Evolutionary conservation across 176 grass and related monocot species (phyloP).

Genomic region (Melocanna baccifera): DNA sequence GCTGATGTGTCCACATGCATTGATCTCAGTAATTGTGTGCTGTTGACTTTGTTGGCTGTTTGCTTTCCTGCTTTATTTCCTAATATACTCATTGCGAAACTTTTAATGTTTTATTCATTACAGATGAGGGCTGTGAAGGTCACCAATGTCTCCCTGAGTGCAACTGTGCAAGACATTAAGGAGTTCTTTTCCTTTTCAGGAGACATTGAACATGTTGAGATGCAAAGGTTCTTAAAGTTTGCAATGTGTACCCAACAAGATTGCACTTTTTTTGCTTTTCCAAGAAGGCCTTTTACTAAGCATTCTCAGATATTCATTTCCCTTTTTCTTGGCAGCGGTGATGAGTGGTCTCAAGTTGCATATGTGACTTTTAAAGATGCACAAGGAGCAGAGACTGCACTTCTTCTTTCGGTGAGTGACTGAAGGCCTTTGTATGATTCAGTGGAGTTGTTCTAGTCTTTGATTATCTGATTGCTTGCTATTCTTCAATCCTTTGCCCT

Average conservation of each 20-base stretch:
- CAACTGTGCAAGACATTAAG: conserved; percentile 80
- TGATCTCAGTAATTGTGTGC: not conserved
- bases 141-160: conserved; percentile 74
- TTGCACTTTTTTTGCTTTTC: not conserved
- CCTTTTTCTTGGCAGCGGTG: conserved; percentile 48
- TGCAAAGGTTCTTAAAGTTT: conserved; percentile 61
- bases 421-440: not conserved
- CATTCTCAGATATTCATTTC: not conserved
- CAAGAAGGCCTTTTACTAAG: not conserved
- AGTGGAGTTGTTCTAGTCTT: not conserved
- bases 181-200: conserved; percentile 98
- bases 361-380: conserved; percentile 92
- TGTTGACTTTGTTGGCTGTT: not conserved
- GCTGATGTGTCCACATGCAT: not conserved
- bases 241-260: not conserved
- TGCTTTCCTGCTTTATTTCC: conserved; percentile 1
- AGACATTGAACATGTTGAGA: conserved; percentile 85
- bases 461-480: not conserved
- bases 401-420: conserved; percentile 87
- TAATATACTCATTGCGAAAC: not conserved
- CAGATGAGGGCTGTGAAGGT: conserved; percentile 86
- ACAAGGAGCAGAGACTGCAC: conserved; percentile 87
- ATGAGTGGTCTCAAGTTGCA: conserved; percentile 96
- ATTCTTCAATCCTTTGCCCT: not conserved
- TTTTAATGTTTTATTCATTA: conserved; percentile 11